Conservation (phyloP, 768 basidiomycete species). For the Russula lepida region DNA sequence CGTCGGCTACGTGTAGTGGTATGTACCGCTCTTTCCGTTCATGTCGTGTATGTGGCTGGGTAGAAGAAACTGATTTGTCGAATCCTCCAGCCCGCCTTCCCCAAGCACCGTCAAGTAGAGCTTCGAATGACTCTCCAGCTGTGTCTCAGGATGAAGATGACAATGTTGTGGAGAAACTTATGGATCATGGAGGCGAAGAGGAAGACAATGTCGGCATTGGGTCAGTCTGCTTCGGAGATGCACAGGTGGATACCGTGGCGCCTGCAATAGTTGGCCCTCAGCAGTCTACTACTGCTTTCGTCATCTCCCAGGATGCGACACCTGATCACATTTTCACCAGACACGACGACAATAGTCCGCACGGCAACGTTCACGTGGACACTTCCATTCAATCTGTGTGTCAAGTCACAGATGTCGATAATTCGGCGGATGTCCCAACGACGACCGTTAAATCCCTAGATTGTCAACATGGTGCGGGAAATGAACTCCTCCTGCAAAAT, state of each 20-base stretch:
- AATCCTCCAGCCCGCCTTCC: background rate
- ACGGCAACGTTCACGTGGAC: background rate
- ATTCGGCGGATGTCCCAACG: background rate
- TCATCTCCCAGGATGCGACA: background rate
- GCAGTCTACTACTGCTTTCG: background rate
- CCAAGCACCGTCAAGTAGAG: background rate
- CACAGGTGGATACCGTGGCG: background rate
- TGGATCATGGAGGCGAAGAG: background rate
- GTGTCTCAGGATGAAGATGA: conserved; percentile 4
- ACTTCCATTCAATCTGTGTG: background rate
- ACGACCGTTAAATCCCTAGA: background rate
- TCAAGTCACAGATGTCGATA: background rate
- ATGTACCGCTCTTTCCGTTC: background rate
- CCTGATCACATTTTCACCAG: background rate
- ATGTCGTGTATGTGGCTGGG: background rate
- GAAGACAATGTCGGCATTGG: background rate
- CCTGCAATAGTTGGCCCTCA: background rate
- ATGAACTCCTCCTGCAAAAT: background rate
- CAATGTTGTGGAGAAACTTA: conserved; percentile 6
- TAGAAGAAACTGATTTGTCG: background rate
- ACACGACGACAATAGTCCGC: background rate
- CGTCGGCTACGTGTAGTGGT: background rate
- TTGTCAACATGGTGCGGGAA: background rate
- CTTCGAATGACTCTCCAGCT: background rate
- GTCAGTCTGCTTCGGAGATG: background rate